Base-by-base conservation (phyloP, 305 asterid species). In the Fraxinus albicans region DNA sequence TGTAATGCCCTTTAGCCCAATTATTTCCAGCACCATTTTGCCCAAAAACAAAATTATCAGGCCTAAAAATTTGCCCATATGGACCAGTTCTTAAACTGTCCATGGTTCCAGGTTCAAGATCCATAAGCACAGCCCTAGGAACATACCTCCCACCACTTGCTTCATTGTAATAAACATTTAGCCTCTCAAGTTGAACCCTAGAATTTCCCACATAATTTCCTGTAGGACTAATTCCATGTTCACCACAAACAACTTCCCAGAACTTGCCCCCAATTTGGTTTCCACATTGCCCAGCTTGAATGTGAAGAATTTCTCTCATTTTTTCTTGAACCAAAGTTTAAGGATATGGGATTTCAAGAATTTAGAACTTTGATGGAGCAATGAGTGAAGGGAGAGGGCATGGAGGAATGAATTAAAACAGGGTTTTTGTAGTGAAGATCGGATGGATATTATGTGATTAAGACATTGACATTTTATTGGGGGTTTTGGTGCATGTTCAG, bases 271-370 rank as follows among this genome's bases (percentile, higher is more conserved):
- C 97, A 40, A 92, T 92, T 76, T 92, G 97, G 86, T 92, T 92
- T 13, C 97, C 97, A 77, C 97, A 92, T 79, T 91, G 97, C 15
- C 97, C 95, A 29, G 91, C 97, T 85, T 92, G 97, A 73, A 92
- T 87, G 80, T 91, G 97, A 27, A 92, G 93, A 63, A 92, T 92
- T 85, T 92, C 97, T 81, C 97, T 89, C 97, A 27, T 40, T 10
- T 90, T 83, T 77, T 82, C 23, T 27, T 0, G 21, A 27, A 25
- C 40, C 25, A 10, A 34, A 4, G 74, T 21, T 67, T 77, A 53
- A 76, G 19, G 70, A 70, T 34, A 33, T 35, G 38, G 29, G 21
- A 10, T 29, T 12, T 58, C 21, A 77, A 19, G 50, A 69, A 31
- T 83, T 83, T 63, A 12, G 31, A 44, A 44, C 53, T 44, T 44